Base-by-base conservation (phyloP, 441 rosid species). In the Caryocar brasiliense region DNA sequence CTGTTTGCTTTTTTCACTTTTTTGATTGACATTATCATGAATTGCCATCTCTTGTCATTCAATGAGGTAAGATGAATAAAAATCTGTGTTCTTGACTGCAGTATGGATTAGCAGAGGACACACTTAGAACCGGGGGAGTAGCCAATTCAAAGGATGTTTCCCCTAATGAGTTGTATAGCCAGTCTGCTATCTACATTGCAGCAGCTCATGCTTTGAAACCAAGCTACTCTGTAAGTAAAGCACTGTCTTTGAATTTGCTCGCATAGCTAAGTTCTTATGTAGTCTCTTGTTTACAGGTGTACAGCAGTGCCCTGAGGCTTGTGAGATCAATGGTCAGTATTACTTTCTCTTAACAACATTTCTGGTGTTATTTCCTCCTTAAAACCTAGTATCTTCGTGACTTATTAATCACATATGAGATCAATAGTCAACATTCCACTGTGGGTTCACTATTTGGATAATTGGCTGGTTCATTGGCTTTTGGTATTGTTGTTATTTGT, bases 21-120 rank as follows among this genome's bases (percentile, higher is more conserved):
- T 10, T 17, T 23, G 24, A 18, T 61, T 4, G 7, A 17, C 20
- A 12, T n/a, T n/a, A n/a, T n/a, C n/a, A n/a, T n/a, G n/a, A n/a
- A n/a, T n/a, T n/a, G n/a, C n/a, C n/a, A n/a, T n/a, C n/a, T n/a
- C n/a, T n/a, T n/a, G n/a, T n/a, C n/a, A n/a, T n/a, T n/a, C n/a
- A n/a, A n/a, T n/a, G n/a, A n/a, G n/a, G n/a, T n/a, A 21, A 32
- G 20, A 22, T 13, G 29, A 19, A 21, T 12, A 10, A 20, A 40
- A 37, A 20, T 21, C 12, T 51, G 27, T 46, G 24, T 43, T 34
- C 26, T 33, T 41, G 19, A 47, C 51, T 68, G 56, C 85, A 92
- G 99, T 88, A 92, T 78, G 99, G 94, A 51, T 80, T 92, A 65
- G 99, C 99, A 19, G 99, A 88, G 73, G 99, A 92, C 76, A 88